A percentile compares a stretch with the other conserved stretches of the same genome.
Conservation (phyloP, 345 rosid genomes). For the Kandelia obovata region DNA sequence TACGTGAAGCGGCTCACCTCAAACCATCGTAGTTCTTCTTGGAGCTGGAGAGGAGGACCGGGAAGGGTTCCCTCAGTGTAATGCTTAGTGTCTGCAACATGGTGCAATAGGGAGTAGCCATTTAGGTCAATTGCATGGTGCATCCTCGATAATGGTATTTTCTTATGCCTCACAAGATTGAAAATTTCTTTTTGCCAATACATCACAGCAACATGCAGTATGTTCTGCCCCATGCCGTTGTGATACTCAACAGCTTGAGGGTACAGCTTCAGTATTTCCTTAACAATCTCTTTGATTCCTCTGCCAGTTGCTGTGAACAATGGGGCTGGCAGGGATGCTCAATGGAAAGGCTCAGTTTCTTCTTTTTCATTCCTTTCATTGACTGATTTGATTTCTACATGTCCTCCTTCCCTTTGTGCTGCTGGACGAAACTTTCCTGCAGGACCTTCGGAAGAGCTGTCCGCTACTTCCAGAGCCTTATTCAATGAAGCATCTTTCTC, state of each 20-base stretch:
- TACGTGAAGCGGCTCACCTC: constrained; percentile 15
- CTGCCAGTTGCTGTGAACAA: constrained; percentile 16
- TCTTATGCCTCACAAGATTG: background rate
- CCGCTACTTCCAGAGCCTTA: background rate
- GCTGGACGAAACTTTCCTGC: too few relatives aligned
- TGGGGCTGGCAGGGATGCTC: background rate
- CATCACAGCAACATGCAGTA: constrained; percentile 24
- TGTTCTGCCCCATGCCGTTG: constrained; percentile 7
- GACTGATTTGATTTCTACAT: too few relatives aligned
- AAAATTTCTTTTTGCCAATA: constrained; percentile 18
- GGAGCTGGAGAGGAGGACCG: constrained; percentile 28
- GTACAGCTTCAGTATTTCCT: background rate
- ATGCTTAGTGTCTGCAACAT: constrained; percentile 10
- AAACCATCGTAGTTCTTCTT: constrained; percentile 31
- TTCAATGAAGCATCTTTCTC: constrained; percentile 18
- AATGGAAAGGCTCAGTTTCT: background rate
- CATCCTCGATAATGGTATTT: constrained; percentile 11
- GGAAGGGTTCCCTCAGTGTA: constrained; percentile 17
- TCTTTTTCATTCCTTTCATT: background rate
- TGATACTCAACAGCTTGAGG: constrained; percentile 18
- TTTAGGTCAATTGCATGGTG: constrained; percentile 5
- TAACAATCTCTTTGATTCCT: constrained; percentile 22
- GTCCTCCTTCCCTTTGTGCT: background rate
- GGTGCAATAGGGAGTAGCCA: constrained; percentile 26
- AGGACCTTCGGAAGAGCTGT: background rate